Evolutionary conservation across 2,329 filamentous ascomycete genomes (phyloP).

Genomic region (Fusarium penzigii): DNA sequence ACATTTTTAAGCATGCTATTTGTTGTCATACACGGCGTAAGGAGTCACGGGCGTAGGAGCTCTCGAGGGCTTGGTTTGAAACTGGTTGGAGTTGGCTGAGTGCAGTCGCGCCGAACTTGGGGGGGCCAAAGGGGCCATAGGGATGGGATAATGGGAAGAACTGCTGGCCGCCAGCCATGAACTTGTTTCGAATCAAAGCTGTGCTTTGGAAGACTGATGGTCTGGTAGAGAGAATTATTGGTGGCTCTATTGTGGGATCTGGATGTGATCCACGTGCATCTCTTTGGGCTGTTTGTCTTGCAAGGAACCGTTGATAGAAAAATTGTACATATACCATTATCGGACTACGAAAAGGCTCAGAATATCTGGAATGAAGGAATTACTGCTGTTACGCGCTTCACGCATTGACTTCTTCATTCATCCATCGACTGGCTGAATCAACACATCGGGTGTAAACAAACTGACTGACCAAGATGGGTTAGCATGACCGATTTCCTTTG

Average conservation of each 20-base stretch:
- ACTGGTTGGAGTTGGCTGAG: slow-evolving; percentile 38
- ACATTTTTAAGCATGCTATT: slow-evolving; percentile 39
- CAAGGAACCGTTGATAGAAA: slow-evolving; percentile 33
- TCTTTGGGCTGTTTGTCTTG: slow-evolving; percentile 22
- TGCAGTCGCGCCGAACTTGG: slow-evolving; percentile 20
- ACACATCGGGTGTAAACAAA: too few species aligned
- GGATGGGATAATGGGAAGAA: slow-evolving; percentile 27
- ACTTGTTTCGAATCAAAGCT: slow-evolving; percentile 23
- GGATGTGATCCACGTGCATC: slow-evolving; percentile 18
- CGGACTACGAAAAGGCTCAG: slow-evolving; percentile 33
- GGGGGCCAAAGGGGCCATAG: slow-evolving; percentile 15
- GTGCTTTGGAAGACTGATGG: slow-evolving; percentile 23
- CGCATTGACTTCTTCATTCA: too few species aligned
- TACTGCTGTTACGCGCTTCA: slow-evolving; percentile 12
- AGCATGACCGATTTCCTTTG: too few species aligned
- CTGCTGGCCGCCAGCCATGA: slow-evolving; percentile 17
- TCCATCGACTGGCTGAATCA: too few species aligned
- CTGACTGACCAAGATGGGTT: too few species aligned
- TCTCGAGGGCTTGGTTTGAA: slow-evolving; percentile 36
- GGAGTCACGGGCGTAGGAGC: slow-evolving; percentile 42
- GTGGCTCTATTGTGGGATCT: slow-evolving; percentile 20
- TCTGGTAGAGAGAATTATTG: slow-evolving; percentile 16
- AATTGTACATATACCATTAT: slow-evolving; percentile 46
- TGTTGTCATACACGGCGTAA: slow-evolving; percentile 42
- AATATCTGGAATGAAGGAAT: slow-evolving; percentile 33